These are phyloP conservation scores for Macrophomina phaseolina DNA, from an alignment of 2,329 filamentous ascomycete species.

Conservation along the genomic window DNA sequence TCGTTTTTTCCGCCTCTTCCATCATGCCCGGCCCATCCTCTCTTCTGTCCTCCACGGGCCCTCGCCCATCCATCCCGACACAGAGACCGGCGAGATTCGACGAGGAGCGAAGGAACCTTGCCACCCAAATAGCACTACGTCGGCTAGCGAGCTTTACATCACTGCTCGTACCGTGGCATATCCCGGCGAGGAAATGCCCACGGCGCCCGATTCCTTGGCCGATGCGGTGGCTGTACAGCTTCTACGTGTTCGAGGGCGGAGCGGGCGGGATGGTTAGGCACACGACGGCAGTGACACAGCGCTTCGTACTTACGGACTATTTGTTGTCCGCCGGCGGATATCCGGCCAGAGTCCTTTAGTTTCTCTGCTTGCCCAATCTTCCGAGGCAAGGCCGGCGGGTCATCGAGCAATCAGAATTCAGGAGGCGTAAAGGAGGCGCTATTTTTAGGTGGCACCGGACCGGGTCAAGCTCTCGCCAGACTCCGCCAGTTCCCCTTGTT, in stretches of 20 bases:
- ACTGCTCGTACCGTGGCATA: constrained; percentile 9
- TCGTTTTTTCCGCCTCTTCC: too few relatives aligned
- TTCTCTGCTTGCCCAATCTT: neutral
- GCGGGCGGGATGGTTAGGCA: constrained; percentile 4
- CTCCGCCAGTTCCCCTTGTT: neutral
- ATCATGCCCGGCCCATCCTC: too few relatives aligned
- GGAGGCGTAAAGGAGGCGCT: constrained; percentile 9
- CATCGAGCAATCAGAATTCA: neutral
- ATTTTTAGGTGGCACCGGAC: constrained; percentile 15
- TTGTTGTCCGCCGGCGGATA: neutral
- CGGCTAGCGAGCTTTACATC: neutral
- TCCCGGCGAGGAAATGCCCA: neutral
- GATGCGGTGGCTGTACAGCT: constrained; percentile 14
- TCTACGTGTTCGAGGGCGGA: neutral
- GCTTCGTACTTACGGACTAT: neutral
- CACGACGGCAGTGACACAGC: constrained; percentile 7
- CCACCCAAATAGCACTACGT: neutral
- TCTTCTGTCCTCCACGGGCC: too few relatives aligned
- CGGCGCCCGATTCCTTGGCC: constrained; percentile 1
- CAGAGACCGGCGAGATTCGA: neutral
- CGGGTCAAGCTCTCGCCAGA: constrained; percentile 18
- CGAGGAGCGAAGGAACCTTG: neutral
- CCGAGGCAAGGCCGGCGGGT: neutral
- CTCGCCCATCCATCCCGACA: too few relatives aligned
- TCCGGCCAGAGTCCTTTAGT: neutral